phyloP scores from a whole-genome alignment of 164 flowering plant genomes.

The Malania oleifera region DNA sequence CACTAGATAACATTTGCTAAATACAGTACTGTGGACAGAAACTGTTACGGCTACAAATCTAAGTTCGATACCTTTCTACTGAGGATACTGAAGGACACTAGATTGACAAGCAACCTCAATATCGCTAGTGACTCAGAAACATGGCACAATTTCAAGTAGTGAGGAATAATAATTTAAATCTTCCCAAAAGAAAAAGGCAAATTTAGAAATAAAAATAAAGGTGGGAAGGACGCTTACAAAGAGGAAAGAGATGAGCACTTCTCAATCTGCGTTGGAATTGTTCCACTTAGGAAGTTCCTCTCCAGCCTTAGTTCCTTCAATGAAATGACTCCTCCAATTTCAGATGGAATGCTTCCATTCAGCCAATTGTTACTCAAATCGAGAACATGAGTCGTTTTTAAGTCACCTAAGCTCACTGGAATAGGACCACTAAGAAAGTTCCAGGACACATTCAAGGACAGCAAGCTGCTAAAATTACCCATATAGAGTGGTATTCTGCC shows the following conservation, averaged over 20 bases:
- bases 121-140: background rate
- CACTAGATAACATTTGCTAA: too few species aligned
- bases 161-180: background rate
- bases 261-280: conserved; percentile 51
- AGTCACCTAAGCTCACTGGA: conserved; percentile 59
- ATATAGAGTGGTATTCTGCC: conserved; percentile 49
- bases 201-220: background rate
- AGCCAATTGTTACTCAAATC: conserved; percentile 72
- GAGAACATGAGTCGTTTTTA: conserved; percentile 49
- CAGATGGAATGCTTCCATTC: conserved; percentile 68
- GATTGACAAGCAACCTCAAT: background rate
- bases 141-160: background rate
- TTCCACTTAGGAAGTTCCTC: conserved; percentile 45
- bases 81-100: background rate
- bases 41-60: background rate
- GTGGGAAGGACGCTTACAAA: conserved; percentile 46
- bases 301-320: conserved; percentile 61
- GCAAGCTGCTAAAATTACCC: conserved; percentile 52
- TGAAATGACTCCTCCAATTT: conserved; percentile 59
- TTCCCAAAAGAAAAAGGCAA: background rate
- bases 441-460: conserved; percentile 53
- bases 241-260: conserved; percentile 55
- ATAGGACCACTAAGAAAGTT: conserved; percentile 59
- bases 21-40: background rate
- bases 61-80: background rate